Percentiles rank a stretch among this genome's conserved stretches.
Conservation (phyloP, 148 eudicot species). For the Limonium bicolor region DNA sequence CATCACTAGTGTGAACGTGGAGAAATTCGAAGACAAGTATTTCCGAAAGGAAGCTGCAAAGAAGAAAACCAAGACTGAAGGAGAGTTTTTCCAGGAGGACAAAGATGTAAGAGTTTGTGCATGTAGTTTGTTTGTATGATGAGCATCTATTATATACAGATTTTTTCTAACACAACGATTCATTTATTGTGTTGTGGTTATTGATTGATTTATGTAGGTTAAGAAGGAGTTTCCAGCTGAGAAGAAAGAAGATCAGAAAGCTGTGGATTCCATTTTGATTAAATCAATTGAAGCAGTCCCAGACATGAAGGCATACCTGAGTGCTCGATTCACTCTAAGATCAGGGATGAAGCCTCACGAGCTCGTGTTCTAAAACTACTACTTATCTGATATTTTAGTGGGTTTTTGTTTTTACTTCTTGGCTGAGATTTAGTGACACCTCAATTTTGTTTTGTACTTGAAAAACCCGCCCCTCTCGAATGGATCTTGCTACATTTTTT, state of each 20-base stretch:
- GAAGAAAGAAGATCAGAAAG: slow-evolving; percentile 51
- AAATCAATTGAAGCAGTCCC: slow-evolving; percentile 31
- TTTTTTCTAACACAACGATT: not conserved
- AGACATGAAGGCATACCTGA: slow-evolving; percentile 41
- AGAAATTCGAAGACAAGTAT: slow-evolving; percentile 34
- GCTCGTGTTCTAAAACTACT: slow-evolving; percentile 37
- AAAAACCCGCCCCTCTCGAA: too few species aligned
- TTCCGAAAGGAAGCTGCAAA: slow-evolving; percentile 27
- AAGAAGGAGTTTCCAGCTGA: slow-evolving; percentile 41
- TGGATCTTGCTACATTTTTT: too few species aligned
- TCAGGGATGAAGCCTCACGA: slow-evolving; percentile 61
- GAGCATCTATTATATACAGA: not conserved
- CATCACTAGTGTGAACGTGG: slow-evolving; percentile 25
- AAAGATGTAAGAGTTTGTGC: slow-evolving; percentile 18
- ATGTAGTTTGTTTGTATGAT: not conserved
- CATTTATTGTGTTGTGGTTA: not conserved
- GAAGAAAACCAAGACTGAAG: slow-evolving; percentile 34
- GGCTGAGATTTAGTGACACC: not conserved
- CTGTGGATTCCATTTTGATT: slow-evolving; percentile 24
- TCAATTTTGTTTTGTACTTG: too few species aligned
- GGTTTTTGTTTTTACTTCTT: not conserved
- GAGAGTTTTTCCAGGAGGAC: slow-evolving; percentile 36
- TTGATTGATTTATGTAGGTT: slow-evolving; percentile 16
- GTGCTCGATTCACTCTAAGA: slow-evolving; percentile 37
- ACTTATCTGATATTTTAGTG: too few species aligned